Base-by-base conservation (phyloP, 225 moss, liverwort and hornwort genomes). In the Straminergon stramineum region DNA sequence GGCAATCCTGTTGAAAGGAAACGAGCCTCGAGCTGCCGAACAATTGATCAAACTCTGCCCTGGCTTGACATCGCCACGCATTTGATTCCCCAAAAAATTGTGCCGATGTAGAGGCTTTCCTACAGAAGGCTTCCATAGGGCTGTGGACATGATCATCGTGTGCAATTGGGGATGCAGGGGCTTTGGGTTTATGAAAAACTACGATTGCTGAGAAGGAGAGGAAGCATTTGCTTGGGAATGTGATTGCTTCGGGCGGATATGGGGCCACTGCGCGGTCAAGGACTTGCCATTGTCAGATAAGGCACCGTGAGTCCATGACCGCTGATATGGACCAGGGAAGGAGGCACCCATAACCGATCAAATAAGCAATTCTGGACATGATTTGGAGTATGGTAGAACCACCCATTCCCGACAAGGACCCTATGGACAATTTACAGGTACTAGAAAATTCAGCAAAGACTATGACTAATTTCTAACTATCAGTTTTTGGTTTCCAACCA, bases 141-240 rank as follows among this genome's bases (percentile, higher is more conserved):
- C 67, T 48, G 88, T 79, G 48, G 83, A 91, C 88, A 86, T 83
- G 56, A 85, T 89, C 93, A 90, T 93, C 43, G 52, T 82, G 74
- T 26, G 89, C 61, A n/a, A 84, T 67, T 71, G 15, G 60, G 37
- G 56, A 66, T 66, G 83, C 37, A 83, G 52, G 37, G 65, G 52
- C 83, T 83, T 45, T 32, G 63, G 48, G 62, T 82, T 45, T 62
- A 11, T 10, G 62, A 32, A 32, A 62, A 82, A 82, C 82, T 34
- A 64, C 15, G 48, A 64, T 34, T 63, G 48, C 64, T 3, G 61
- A 61, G 81, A 20, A 22, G 45, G 64, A 16, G 63, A 23, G 34
- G 69, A 20, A 43, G 41, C 30, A 30, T n/a, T 23, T 15, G 55
- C 35, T 77, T 16, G 56, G 12, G 60, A 13, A 10, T 32, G 79